Percentiles rank a stretch among this genome's conserved stretches.
phyloP scores from a whole-genome alignment of 345 rosid species.

The Kandelia obovata region DNA sequence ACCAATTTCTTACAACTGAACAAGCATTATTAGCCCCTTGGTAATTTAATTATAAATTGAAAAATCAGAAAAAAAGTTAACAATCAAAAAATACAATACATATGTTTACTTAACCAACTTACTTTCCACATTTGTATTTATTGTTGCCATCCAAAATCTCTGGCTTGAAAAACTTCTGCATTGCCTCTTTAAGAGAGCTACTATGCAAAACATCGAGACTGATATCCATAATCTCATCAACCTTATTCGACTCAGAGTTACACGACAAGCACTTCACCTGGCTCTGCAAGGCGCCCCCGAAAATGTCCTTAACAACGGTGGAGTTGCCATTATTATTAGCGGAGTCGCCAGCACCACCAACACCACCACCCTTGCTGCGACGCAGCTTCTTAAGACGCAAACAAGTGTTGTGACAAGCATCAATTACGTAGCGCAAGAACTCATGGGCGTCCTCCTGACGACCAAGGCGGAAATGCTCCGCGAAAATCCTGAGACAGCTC shows the following conservation, averaged over 20 bases:
- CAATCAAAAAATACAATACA: background rate
- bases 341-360: constrained; percentile 25
- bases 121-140: constrained; percentile 89
- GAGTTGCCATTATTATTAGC: constrained; percentile 18
- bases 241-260: constrained; percentile 78
- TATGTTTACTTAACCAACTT: constrained; percentile 10
- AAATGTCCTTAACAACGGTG: constrained; percentile 78
- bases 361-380: constrained; percentile 18
- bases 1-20: constrained; percentile 94
- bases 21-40: constrained; percentile 30
- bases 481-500: constrained; percentile 58
- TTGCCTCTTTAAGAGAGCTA: constrained; percentile 65
- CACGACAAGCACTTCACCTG: constrained; percentile 93
- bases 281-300: constrained; percentile 93
- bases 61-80: background rate
- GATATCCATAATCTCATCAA: constrained; percentile 97
- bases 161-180: constrained; percentile 86
- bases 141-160: constrained; percentile 91
- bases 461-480: constrained; percentile 70
- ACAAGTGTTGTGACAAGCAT: constrained; percentile 90
- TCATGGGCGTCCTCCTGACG: constrained; percentile 98
- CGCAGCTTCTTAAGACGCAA: constrained; percentile 78
- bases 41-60: background rate
- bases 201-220: constrained; percentile 76
- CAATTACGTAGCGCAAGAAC: constrained; percentile 84